Evolutionary conservation across 129 eudicot species (phyloP).

Genomic region (Rutidosis leptorrhynchoides): DNA sequence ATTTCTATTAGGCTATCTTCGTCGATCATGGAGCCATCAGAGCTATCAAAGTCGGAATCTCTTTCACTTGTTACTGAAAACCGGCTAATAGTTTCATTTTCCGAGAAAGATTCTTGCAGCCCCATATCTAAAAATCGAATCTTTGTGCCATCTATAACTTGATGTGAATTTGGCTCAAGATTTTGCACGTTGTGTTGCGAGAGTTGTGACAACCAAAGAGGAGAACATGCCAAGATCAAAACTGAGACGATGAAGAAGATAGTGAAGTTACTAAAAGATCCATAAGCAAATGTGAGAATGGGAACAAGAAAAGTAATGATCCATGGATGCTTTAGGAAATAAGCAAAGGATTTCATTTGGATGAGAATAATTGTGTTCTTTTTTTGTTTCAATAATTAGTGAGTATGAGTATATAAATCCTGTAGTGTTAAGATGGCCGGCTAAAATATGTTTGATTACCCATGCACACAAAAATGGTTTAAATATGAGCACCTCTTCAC

Average conservation of each 20-base stretch:
- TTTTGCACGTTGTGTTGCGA: slow-evolving; percentile 27
- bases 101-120: slow-evolving; percentile 39
- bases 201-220: slow-evolving; percentile 30
- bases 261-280: slow-evolving; percentile 19
- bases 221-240: slow-evolving; percentile 33
- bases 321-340: slow-evolving; percentile 38
- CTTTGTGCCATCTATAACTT: slow-evolving; percentile 5
- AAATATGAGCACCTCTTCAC: slow-evolving; percentile 64
- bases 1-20: slow-evolving; percentile 82
- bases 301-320: slow-evolving; percentile 33
- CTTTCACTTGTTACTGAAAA: slow-evolving; percentile 43
- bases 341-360: slow-evolving; percentile 39
- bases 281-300: slow-evolving; percentile 34
- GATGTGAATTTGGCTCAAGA: neutral
- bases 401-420: slow-evolving; percentile 10
- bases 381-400: neutral
- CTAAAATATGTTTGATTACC: neutral
- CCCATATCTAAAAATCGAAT: slow-evolving; percentile 14
- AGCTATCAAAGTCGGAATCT: slow-evolving; percentile 44
- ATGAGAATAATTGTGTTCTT: neutral
- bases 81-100: slow-evolving; percentile 34
- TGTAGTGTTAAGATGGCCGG: slow-evolving; percentile 1
- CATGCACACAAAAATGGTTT: neutral
- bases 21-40: slow-evolving; percentile 67
- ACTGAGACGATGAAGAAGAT: slow-evolving; percentile 23